These are phyloP conservation scores for Gillenia trifoliata DNA, from an alignment of 306 rosid species.

Conservation along the genomic window DNA sequence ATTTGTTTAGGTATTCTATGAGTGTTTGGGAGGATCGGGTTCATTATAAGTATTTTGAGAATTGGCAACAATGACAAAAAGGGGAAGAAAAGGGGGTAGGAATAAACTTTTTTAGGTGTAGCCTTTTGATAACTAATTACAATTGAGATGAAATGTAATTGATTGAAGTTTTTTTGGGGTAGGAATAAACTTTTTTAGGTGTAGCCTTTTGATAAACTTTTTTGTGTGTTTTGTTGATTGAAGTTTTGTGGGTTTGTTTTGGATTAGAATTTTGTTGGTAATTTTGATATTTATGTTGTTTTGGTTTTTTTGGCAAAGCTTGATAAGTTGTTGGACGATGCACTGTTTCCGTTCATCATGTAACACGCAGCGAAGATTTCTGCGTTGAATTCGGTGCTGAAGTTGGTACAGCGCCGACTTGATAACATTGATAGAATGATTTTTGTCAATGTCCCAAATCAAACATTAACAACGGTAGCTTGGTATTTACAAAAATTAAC, in stretches of 20 bases:
- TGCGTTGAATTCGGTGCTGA: conserved; percentile 53
- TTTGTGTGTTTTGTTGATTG: too few relatives aligned
- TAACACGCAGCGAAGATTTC: conserved; percentile 74
- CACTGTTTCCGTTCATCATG: conserved; percentile 66
- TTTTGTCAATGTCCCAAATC: conserved; percentile 24
- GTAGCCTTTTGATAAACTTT: too few relatives aligned
- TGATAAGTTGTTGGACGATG: conserved; percentile 75
- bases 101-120: not conserved
- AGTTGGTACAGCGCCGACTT: conserved; percentile 64
- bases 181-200: not conserved
- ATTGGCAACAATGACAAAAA: not conserved
- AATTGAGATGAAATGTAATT: too few relatives aligned
- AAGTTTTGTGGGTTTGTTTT: too few relatives aligned
- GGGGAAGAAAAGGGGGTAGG: not conserved
- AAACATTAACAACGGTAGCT: not conserved
- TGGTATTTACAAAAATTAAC: not conserved
- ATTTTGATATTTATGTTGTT: not conserved
- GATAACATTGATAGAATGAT: conserved; percentile 70
- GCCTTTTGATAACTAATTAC: too few relatives aligned
- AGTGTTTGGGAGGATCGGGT: too few relatives aligned
- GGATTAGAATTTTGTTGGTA: not conserved
- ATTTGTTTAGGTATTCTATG: too few relatives aligned
- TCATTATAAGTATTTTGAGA: not conserved
- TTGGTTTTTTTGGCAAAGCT: conserved; percentile 41
- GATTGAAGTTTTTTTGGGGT: too few relatives aligned